Base-by-base conservation (phyloP, 495 filamentous ascomycete species). In the Rostrohypoxylon terebratum region DNA sequence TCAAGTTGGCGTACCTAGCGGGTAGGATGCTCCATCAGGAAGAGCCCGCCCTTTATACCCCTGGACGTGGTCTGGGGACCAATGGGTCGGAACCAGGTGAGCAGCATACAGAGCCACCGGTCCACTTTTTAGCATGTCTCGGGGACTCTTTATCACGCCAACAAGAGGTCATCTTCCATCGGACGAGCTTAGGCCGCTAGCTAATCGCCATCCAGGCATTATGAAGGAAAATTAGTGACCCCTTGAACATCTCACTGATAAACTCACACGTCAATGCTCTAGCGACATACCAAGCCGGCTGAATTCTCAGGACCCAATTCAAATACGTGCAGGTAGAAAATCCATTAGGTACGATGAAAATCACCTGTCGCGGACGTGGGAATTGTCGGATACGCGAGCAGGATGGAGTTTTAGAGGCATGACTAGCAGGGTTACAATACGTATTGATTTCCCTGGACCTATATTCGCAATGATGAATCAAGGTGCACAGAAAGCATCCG, bases 211-310 rank as follows among this genome's bases (percentile, higher is more conserved):
- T 2, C 4, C 6, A 28, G 28, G 28, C 28, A 5, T 5, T 44
- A 16, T 14, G 16, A 45, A 18, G 18, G 14, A 45, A 16, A 45
- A 13, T n/a, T n/a, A n/a, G 81, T 94, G 11, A 95, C 91, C 91
- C 93, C 3, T 95, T 92, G 77, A 97, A 97, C 78, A 36, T 94
- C 31, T 85, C 81, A 10, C 81, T 86, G 83, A 81, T 96, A 23
- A 95, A 96, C 67, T 87, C 90, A 1, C 92, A 94, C 75, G 89
- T 97, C 13, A 86, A 89, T 66, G 93, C 93, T 34, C 79, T 91
- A 11, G 91, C 88, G 23, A 77, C 96, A 40, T 96, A 94, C 78
- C 91, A 93, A 77, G 90, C 92, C 67, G 94, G 93, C 76, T 97
- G 87, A 85, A 11, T n/a, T 20, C 45, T 20, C 44, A 8, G 28